Conservation (phyloP, 306 rosid species). For the Glycine tomentella region DNA sequence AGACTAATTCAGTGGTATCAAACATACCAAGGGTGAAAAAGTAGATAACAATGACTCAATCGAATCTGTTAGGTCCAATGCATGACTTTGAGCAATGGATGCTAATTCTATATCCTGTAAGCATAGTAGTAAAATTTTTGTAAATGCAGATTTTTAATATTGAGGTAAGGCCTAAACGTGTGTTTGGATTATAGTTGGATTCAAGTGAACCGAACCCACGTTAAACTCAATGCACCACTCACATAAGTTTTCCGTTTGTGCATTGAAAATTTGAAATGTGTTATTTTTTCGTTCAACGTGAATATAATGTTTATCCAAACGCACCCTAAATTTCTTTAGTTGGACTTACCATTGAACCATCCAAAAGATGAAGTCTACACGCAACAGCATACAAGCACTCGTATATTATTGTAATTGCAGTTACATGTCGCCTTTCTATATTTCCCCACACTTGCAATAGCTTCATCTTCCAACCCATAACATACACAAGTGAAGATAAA, state of each 20-base stretch:
- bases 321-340: not conserved
- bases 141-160: not conserved
- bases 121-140: not conserved
- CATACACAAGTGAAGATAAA: not conserved
- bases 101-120: constrained; percentile 53
- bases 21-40: constrained; percentile 56
- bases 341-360: constrained; percentile 69
- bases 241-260: no score
- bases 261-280: no score
- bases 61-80: constrained; percentile 58
- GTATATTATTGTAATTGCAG: constrained; percentile 51
- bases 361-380: constrained; percentile 67
- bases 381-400: constrained; percentile 60
- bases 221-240: no score
- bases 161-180: not conserved
- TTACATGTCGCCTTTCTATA: constrained; percentile 62
- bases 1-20: not conserved
- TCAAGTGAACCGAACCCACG: no score
- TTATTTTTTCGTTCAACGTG: no score
- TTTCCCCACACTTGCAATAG: constrained; percentile 67
- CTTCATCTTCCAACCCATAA: constrained; percentile 49
- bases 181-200: no score
- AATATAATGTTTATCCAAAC: no score
- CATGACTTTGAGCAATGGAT: constrained; percentile 46
- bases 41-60: constrained; percentile 45